Conservation (phyloP, 148 eudicot species). For the Rhododendron ferrugineum region DNA sequence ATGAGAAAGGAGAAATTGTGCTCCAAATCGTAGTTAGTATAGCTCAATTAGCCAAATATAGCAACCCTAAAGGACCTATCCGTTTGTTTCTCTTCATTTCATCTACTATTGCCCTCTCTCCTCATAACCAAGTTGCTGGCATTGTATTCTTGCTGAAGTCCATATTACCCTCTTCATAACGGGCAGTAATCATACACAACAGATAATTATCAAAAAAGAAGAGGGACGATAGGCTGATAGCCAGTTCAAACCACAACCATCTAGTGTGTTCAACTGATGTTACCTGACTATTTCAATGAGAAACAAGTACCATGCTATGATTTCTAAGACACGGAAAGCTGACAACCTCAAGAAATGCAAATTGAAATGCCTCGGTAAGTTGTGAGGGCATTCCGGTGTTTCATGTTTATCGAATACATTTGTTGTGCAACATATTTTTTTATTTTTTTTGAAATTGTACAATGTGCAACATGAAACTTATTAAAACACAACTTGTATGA, state of each 20-base stretch:
- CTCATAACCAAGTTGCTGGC: neutral
- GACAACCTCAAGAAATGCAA: neutral
- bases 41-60: neutral
- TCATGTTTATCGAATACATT: neutral
- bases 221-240: no score
- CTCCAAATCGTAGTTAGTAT: neutral
- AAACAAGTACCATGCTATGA: neutral
- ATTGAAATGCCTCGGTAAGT: neutral
- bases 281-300: neutral
- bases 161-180: no score
- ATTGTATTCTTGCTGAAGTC: neutral
- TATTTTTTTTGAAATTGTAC: neutral
- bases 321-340: neutral
- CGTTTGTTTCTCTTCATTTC: neutral
- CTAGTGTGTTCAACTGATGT: neutral
- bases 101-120: neutral
- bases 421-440: neutral
- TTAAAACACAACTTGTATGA: neutral
- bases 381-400: neutral
- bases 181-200: no score
- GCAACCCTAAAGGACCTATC: neutral
- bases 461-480: no score
- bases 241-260: neutral
- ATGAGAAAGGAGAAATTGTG: neutral
- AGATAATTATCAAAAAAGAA: no score